These are phyloP conservation scores for Pinus tabuliformis DNA, from an alignment of 75 land plant species.

Conservation along the genomic window DNA sequence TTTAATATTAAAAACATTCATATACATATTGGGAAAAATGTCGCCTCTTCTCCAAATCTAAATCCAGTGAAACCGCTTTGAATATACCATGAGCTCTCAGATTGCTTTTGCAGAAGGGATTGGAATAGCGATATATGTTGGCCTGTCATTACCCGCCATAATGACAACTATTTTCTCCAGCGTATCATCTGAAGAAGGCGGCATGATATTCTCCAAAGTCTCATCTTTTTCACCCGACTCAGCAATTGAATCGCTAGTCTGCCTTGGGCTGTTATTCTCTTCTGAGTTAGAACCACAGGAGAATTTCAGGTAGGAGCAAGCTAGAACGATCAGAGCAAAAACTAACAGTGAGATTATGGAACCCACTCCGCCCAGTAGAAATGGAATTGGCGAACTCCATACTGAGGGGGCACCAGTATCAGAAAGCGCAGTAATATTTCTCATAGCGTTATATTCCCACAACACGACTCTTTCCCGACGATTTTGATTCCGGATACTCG, in stretches of 20 bases:
- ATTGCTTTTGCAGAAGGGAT: background rate
- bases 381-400: no score
- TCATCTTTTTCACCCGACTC: background rate
- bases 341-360: constrained; percentile 9
- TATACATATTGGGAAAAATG: no score
- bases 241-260: background rate
- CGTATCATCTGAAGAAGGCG: background rate
- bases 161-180: background rate
- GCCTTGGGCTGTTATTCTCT: no score
- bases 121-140: background rate
- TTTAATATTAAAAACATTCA: no score
- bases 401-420: no score
- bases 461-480: no score
- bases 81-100: no score
- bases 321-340: constrained; percentile 8
- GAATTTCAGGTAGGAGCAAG: constrained; percentile 2
- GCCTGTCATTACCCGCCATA: background rate
- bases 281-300: background rate
- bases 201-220: background rate
- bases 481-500: no score
- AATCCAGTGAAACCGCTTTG: no score
- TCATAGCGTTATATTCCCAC: no score
- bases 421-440: no score
- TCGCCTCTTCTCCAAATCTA: no score
- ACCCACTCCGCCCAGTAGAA: constrained; percentile 7